Evolutionary conservation across 108 stramenopile genomes (phyloP), one percentile per base, ranked within the genome.

Genomic region (Pseudonitzschia pungens): DNA sequence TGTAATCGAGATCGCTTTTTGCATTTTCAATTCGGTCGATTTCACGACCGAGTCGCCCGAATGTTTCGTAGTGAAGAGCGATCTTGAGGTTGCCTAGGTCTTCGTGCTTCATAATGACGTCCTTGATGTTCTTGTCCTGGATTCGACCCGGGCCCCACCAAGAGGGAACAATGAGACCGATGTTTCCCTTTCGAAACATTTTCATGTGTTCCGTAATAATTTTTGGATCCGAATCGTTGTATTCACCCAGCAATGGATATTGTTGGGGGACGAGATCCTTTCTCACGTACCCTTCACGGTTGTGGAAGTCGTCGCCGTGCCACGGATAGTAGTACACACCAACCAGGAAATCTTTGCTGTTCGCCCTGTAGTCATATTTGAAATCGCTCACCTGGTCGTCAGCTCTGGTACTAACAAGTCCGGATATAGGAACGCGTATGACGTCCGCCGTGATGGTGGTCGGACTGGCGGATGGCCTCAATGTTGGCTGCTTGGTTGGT

Each of bases 131-230:
- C 7, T 8, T 50, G 65, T 84, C 79, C 36, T 69, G 64, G 18
- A 31, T 54, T 9, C 50, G 12, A 21, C 68, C 36, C n/a, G 79
- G 80, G 12, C 83, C 83, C 83, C 83, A 84, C 83, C 83, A 84
- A 32, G 55, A 60, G 14, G 80, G 68, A 27, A 81, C 59, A 77
- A 80, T 76, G 16, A 84, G 58, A 8, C 69, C 67, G 45, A 85
- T 72, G 45, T 82, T 82, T n/a, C 81, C 81, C 32, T 79, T 62
- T 8, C 81, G 77, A 65, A 77, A 79, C 84, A 81, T 82, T 11
- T 22, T n/a, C 48, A 85, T 43, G 48, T 85, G 84, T 56, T 81
- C 78, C 4, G 59, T 50, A 52, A 85, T 65, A 27, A 75, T 64
- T 36, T 55, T 71, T 65, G 81, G 76, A 11, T 72, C 54, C 12